Evolutionary conservation across 208 protist genomes (phyloP).

Genomic region (Crithidia thermophila): DNA sequence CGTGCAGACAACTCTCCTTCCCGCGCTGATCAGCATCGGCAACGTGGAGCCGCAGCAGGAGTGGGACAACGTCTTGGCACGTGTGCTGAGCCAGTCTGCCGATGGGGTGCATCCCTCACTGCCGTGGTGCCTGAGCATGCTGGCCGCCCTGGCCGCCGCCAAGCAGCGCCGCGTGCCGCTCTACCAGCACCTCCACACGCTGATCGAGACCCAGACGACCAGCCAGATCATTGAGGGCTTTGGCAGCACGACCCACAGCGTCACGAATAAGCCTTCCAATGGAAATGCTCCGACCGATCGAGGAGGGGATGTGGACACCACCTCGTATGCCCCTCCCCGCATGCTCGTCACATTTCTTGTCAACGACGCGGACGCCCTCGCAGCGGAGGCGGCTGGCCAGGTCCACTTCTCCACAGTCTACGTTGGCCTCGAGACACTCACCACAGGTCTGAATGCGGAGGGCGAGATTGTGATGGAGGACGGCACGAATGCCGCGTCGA

Average conservation of each 20-base stretch:
- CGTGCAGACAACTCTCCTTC: conserved; percentile 4
- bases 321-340: conserved; percentile 14
- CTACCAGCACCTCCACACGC: conserved; percentile 39
- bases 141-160: conserved; percentile 51
- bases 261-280: no score
- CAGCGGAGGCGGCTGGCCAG: conserved; percentile 35
- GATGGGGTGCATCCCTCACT: conserved; percentile 13
- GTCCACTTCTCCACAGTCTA: conserved; percentile 34
- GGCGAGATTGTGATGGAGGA: conserved; percentile 40
- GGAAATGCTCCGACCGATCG: not conserved
- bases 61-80: conserved; percentile 34
- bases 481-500: conserved; percentile 14
- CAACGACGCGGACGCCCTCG: conserved; percentile 22
- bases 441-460: conserved; percentile 35
- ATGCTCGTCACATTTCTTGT: conserved; percentile 22
- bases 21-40: conserved; percentile 27
- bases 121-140: conserved; percentile 56
- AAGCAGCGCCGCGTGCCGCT: conserved; percentile 37
- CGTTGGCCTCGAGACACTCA: conserved; percentile 56
- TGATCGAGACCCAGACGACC: conserved; percentile 6
- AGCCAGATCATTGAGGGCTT: not conserved
- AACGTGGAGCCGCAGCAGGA: conserved; percentile 27
- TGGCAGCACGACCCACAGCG: not conserved
- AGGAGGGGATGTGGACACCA: not conserved
- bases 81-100: not conserved